Conservation (phyloP, 2,329 filamentous ascomycete genomes). For the Colletotrichum cereale region DNA sequence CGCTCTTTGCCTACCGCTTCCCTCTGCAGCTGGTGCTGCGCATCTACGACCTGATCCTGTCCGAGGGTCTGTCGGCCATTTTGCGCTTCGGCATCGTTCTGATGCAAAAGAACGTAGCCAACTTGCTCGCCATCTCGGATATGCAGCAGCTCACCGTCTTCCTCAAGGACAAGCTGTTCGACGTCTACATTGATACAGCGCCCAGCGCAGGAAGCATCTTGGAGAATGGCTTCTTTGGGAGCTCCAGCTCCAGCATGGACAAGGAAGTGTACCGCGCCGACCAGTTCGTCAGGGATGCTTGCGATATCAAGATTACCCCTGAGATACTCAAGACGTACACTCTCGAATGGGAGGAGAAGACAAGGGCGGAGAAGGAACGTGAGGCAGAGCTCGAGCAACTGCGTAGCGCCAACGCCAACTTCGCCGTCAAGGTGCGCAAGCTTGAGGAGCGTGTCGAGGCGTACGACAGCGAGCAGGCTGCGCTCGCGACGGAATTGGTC, state of each 20-base stretch:
- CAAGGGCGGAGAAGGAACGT: conserved; percentile 82
- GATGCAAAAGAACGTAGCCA: conserved; percentile 91
- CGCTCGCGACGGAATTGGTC: conserved; percentile 90
- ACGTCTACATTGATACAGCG: conserved; percentile 95
- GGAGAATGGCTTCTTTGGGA: conserved; percentile 97
- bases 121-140: conserved; percentile 86
- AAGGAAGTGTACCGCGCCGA: conserved; percentile 97
- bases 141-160: conserved; percentile 92
- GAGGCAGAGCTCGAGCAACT: conserved; percentile 85
- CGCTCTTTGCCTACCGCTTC: conserved; percentile 98
- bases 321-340: conserved; percentile 86
- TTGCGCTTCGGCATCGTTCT: conserved; percentile 94
- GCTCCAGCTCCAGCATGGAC: conserved; percentile 87
- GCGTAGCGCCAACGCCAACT: conserved; percentile 72
- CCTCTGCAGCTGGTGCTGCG: conserved; percentile 95
- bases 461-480: conserved; percentile 90
- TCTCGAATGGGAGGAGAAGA: conserved; percentile 92
- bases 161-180: conserved; percentile 93
- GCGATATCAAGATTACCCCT: conserved; percentile 85
- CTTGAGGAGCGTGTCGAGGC: conserved; percentile 91
- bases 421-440: conserved; percentile 82
- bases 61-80: conserved; percentile 92
- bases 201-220: conserved; percentile 93
- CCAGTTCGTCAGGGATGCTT: conserved; percentile 92
- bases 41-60: conserved; percentile 95